Conservation (phyloP, 176 grass and related monocot genomes). For the Zea luxurians region DNA sequence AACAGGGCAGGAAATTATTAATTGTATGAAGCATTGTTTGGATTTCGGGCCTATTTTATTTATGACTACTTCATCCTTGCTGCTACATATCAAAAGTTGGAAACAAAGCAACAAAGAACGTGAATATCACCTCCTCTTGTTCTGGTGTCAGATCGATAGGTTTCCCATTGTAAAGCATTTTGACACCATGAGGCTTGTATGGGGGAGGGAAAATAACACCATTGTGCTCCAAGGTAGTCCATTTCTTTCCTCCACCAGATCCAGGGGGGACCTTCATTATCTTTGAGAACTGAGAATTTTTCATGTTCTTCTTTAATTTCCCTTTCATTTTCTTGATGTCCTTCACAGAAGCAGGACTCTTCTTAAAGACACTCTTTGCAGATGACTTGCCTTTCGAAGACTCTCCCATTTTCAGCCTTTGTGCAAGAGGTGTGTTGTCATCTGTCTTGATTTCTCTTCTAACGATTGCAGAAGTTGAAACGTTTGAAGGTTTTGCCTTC, state of each 20-base stretch:
- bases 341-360: constrained; percentile 54
- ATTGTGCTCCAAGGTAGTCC: constrained; percentile 84
- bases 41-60: neutral
- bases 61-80: constrained; percentile 7
- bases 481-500: constrained; percentile 58
- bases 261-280: constrained; percentile 76
- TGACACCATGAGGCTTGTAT: constrained; percentile 84
- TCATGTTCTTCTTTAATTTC: constrained; percentile 55
- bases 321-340: constrained; percentile 63
- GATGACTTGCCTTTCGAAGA: constrained; percentile 58
- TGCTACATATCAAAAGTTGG: constrained; percentile 12
- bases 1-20: constrained; percentile 13
- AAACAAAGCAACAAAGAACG: constrained; percentile 31
- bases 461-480: constrained; percentile 24
- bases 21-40: neutral
- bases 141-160: constrained; percentile 84
- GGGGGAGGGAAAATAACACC: constrained; percentile 93
- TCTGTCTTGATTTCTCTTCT: constrained; percentile 53
- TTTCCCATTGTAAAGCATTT: constrained; percentile 93
- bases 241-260: constrained; percentile 84
- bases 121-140: constrained; percentile 82
- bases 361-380: constrained; percentile 53
- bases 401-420: constrained; percentile 61
- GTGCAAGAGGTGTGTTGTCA: constrained; percentile 47
- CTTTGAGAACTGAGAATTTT: constrained; percentile 71